phyloP scores from a whole-genome alignment of 371 early-diverging fungal genomes.

The Zopfochytrium polystomum region DNA sequence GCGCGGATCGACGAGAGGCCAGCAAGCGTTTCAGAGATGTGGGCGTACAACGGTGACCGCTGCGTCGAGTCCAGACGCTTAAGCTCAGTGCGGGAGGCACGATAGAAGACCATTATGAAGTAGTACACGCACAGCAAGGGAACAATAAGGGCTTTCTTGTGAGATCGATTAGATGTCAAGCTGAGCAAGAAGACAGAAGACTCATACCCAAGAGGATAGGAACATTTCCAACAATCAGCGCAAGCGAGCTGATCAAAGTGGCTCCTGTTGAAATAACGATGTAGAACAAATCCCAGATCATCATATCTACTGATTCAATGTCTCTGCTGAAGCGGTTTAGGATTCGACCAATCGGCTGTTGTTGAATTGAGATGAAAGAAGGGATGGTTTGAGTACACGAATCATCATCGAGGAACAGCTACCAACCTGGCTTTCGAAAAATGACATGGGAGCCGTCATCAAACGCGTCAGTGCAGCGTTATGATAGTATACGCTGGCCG shows the following conservation, averaged over 20 bases:
- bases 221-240: background rate
- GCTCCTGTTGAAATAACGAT: slow-evolving; percentile 71
- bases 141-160: slow-evolving; percentile 7
- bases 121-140: slow-evolving; percentile 25
- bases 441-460: slow-evolving; percentile 67
- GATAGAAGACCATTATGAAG: slow-evolving; percentile 28
- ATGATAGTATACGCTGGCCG: slow-evolving; percentile 55
- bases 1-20: slow-evolving; percentile 18
- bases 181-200: background rate
- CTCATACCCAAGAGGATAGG: background rate
- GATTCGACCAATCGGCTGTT: no score
- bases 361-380: slow-evolving; percentile 33
- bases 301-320: slow-evolving; percentile 65
- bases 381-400: background rate
- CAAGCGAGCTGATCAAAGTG: slow-evolving; percentile 25
- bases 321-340: no score
- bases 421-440: slow-evolving; percentile 83
- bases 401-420: slow-evolving; percentile 32
- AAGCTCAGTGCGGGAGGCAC: no score
- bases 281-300: slow-evolving; percentile 71
- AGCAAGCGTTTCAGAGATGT: slow-evolving; percentile 24
- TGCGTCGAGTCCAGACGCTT: slow-evolving; percentile 29
- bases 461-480: slow-evolving; percentile 58
- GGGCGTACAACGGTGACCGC: slow-evolving; percentile 27
- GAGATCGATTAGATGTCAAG: background rate